phyloP scores from a whole-genome alignment of 2,329 filamentous ascomycete genomes.

The Sporothrix curviconia region DNA sequence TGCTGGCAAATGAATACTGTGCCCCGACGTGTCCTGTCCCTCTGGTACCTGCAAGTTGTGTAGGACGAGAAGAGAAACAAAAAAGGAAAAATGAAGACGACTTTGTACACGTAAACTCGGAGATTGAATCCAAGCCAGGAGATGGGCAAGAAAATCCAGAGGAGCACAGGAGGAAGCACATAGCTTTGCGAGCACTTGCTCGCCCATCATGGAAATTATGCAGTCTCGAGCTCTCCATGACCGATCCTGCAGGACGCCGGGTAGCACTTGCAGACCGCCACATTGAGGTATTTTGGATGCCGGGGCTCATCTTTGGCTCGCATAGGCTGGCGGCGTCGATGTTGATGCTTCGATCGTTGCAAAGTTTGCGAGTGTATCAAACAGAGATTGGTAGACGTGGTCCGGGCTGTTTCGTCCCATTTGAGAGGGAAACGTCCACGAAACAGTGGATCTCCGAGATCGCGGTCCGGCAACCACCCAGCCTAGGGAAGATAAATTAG shows the following conservation, averaged over 20 bases:
- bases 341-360: background rate
- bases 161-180: background rate
- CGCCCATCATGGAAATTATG: background rate
- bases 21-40: background rate
- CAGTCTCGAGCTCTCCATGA: background rate
- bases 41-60: background rate
- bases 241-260: constrained; percentile 13
- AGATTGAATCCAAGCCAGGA: background rate
- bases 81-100: too few relatives aligned
- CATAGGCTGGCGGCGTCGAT: too few relatives aligned
- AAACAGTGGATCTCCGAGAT: constrained; percentile 10
- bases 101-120: too few relatives aligned
- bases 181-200: background rate
- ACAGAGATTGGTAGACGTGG: background rate
- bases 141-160: background rate
- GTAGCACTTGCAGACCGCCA: constrained; percentile 7
- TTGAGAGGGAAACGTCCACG: background rate
- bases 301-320: too few relatives aligned
- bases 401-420: background rate
- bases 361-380: background rate
- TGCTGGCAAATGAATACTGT: background rate
- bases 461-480: constrained; percentile 1
- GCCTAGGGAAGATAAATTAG: background rate
- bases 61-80: too few relatives aligned
- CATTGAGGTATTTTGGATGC: too few relatives aligned